Evolutionary conservation across 129 eudicot genomes (phyloP).

Genomic region (Oenanthe sinensis): DNA sequence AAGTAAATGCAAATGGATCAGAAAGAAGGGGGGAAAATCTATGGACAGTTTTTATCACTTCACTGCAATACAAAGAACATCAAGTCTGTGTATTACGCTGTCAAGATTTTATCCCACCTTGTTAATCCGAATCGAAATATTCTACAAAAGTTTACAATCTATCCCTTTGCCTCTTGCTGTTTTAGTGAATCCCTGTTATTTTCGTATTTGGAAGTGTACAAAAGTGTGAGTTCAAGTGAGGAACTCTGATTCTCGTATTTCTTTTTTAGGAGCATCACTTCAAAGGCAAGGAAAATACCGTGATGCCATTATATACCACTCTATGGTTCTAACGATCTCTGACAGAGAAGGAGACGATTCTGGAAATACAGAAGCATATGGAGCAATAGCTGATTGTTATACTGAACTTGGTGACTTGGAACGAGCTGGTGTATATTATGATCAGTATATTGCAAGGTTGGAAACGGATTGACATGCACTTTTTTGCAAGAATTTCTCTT

Average conservation of each 20-base stretch:
- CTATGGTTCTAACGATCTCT: constrained; percentile 69
- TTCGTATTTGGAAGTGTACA: background rate
- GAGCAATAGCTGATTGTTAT: constrained; percentile 99
- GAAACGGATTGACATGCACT: constrained; percentile 44
- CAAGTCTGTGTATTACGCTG: background rate
- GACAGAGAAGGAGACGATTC: constrained; percentile 77
- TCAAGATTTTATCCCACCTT: background rate
- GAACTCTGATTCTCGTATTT: background rate
- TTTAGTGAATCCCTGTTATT: background rate
- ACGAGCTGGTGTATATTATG: constrained; percentile 79
- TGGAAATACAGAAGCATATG: constrained; percentile 94
- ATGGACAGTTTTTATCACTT: background rate
- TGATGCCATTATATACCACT: constrained; percentile 82
- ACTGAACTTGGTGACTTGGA: constrained; percentile 94
- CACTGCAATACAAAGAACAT: background rate
- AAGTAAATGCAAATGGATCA: background rate
- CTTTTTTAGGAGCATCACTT: constrained; percentile 74
- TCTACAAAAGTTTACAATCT: background rate
- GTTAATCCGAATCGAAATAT: background rate
- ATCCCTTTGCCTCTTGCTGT: background rate
- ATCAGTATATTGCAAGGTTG: constrained; percentile 79
- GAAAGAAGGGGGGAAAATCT: background rate
- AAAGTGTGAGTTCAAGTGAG: background rate
- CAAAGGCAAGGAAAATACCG: constrained; percentile 90
- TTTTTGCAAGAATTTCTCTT: background rate